Conservation (phyloP, 2,329 filamentous ascomycete species). For the Penicillium hesseltinei region DNA sequence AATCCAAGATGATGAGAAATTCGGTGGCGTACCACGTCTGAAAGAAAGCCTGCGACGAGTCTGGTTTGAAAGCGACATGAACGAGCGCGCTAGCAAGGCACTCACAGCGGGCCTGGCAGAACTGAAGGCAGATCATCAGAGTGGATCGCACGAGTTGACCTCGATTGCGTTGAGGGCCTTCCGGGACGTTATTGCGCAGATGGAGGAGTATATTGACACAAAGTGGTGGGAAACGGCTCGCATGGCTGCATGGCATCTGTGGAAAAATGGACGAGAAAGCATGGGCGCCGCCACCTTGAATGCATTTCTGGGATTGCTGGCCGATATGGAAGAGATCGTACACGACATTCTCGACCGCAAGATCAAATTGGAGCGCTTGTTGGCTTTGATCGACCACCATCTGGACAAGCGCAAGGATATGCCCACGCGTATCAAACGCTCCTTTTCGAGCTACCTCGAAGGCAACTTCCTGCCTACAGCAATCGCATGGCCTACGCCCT, state of each 20-base stretch:
- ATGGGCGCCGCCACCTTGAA: constrained; percentile 62
- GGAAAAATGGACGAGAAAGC: constrained; percentile 64
- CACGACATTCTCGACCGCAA: constrained; percentile 18
- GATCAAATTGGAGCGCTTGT: constrained; percentile 20
- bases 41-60: constrained; percentile 59
- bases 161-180: constrained; percentile 53
- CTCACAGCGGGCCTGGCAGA: constrained; percentile 49
- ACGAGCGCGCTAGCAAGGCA: constrained; percentile 44
- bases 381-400: constrained; percentile 28
- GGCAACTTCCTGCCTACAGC: constrained; percentile 10
- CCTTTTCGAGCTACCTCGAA: constrained; percentile 29
- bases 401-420: constrained; percentile 24
- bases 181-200: constrained; percentile 42
- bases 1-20: constrained; percentile 48
- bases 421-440: constrained; percentile 23
- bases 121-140: constrained; percentile 58
- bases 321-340: constrained; percentile 26
- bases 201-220: constrained; percentile 18
- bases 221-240: constrained; percentile 58
- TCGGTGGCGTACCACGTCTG: constrained; percentile 58
- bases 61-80: constrained; percentile 57
- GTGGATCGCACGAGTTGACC: constrained; percentile 60
- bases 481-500: constrained; percentile 8
- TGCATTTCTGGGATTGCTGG: constrained; percentile 26
- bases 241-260: constrained; percentile 61